Conservation (phyloP, 352 stramenopile genomes). For the Globisporangium acanthophoron region DNA sequence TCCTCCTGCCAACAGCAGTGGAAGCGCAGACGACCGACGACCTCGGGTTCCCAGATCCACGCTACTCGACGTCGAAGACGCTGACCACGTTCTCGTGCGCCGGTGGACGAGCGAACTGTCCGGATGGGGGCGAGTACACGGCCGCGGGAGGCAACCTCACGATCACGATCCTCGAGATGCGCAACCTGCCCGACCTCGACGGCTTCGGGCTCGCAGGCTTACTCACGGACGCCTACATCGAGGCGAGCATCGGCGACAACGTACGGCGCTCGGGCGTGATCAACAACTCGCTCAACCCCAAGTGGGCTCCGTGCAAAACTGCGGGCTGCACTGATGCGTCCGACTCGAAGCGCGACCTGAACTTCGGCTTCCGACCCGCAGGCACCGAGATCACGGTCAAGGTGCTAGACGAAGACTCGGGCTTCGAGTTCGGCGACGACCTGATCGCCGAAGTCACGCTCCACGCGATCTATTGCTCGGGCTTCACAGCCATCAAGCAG, state of each 20-base stretch:
- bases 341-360: slow-evolving; percentile 62
- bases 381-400: slow-evolving; percentile 69
- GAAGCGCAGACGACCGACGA: slow-evolving; percentile 45
- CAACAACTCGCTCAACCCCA: slow-evolving; percentile 40
- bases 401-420: slow-evolving; percentile 76
- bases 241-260: slow-evolving; percentile 69
- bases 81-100: slow-evolving; percentile 72
- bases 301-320: slow-evolving; percentile 53
- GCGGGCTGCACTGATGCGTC: slow-evolving; percentile 34
- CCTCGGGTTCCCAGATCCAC: slow-evolving; percentile 59
- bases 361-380: slow-evolving; percentile 81
- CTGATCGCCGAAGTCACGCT: slow-evolving; percentile 63
- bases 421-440: slow-evolving; percentile 86
- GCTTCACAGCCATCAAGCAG: slow-evolving; percentile 49
- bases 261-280: slow-evolving; percentile 43
- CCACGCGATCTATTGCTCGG: slow-evolving; percentile 80
- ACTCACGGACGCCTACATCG: slow-evolving; percentile 75
- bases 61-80: slow-evolving; percentile 41
- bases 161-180: slow-evolving; percentile 78
- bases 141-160: slow-evolving; percentile 86
- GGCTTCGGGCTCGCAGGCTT: slow-evolving; percentile 55
- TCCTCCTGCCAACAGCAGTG: background rate
- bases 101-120: slow-evolving; percentile 58
- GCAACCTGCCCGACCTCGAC: slow-evolving; percentile 82
- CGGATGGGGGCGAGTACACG: slow-evolving; percentile 58